phyloP scores from a whole-genome alignment of 352 stramenopile genomes.

The Aphanomyces stellatus region DNA sequence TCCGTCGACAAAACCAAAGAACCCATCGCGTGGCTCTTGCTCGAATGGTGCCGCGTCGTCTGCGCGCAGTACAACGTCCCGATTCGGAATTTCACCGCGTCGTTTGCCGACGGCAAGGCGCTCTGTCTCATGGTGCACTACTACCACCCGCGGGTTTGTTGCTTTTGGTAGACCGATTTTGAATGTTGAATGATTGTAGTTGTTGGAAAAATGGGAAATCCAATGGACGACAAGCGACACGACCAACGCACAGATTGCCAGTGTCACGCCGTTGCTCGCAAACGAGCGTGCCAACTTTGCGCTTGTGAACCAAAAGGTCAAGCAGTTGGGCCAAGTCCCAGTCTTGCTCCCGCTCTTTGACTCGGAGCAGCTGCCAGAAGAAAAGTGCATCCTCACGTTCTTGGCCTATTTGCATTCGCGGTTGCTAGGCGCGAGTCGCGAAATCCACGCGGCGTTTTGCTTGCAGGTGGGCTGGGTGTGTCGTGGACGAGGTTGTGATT shows the following conservation, averaged over 20 bases:
- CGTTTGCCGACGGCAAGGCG: slow-evolving; percentile 89
- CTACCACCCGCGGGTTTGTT: slow-evolving; percentile 87
- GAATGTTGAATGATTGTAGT: not conserved
- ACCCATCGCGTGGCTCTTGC: slow-evolving; percentile 53
- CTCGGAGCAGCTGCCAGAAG: slow-evolving; percentile 83
- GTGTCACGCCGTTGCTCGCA: slow-evolving; percentile 23
- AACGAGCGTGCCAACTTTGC: slow-evolving; percentile 83
- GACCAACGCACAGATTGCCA: slow-evolving; percentile 19
- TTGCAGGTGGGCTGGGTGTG: slow-evolving; percentile 6
- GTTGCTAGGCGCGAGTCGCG: slow-evolving; percentile 88
- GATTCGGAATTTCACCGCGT: slow-evolving; percentile 86
- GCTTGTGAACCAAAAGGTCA: slow-evolving; percentile 82
- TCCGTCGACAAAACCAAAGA: not conserved
- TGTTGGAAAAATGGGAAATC: slow-evolving; percentile 42
- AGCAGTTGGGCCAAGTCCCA: slow-evolving; percentile 89
- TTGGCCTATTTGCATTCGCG: slow-evolving; percentile 91
- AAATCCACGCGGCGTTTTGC: slow-evolving; percentile 84
- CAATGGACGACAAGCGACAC: slow-evolving; percentile 32
- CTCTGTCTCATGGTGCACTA: slow-evolving; percentile 93
- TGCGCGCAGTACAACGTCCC: slow-evolving; percentile 84
- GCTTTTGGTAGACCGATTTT: not conserved
- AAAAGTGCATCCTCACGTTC: slow-evolving; percentile 92
- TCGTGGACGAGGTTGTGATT: not conserved
- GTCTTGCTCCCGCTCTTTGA: slow-evolving; percentile 84
- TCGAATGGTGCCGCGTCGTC: slow-evolving; percentile 89